Conservation (phyloP, 1,284 basidiomycete genomes). For the Caloboletus firmus region DNA sequence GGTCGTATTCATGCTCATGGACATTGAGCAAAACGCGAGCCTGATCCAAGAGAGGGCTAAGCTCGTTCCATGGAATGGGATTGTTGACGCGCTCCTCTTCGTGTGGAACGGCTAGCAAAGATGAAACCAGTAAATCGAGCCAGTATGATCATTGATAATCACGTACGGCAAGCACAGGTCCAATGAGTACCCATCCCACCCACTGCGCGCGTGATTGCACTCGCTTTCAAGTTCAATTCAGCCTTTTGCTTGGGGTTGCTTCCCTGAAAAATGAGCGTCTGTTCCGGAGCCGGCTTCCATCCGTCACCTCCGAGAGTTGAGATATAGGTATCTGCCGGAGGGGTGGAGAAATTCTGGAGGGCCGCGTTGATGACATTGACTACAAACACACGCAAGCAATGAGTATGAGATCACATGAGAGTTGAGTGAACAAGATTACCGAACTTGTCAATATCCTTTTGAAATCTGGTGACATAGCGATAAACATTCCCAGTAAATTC, state of each 20-base stretch:
- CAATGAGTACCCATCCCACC: background rate
- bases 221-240: background rate
- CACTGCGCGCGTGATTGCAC: background rate
- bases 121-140: background rate
- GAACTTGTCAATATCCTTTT: background rate
- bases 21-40: background rate
- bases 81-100: background rate
- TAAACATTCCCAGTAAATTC: background rate
- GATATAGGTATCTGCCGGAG: background rate
- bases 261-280: background rate
- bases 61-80: background rate
- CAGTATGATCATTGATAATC: background rate
- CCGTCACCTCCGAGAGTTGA: background rate
- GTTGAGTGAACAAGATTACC: background rate
- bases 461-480: background rate
- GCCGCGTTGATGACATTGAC: background rate
- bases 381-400: background rate
- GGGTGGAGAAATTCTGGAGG: background rate
- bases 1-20: background rate
- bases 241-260: background rate
- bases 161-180: background rate
- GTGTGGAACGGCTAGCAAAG: background rate
- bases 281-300: background rate
- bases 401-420: background rate
- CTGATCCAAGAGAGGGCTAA: background rate